A percentile compares a stretch with the other conserved stretches of the same genome.
Evolutionary conservation across 768 basidiomycete genomes (phyloP).

Genomic region (Trametes meyenii): DNA sequence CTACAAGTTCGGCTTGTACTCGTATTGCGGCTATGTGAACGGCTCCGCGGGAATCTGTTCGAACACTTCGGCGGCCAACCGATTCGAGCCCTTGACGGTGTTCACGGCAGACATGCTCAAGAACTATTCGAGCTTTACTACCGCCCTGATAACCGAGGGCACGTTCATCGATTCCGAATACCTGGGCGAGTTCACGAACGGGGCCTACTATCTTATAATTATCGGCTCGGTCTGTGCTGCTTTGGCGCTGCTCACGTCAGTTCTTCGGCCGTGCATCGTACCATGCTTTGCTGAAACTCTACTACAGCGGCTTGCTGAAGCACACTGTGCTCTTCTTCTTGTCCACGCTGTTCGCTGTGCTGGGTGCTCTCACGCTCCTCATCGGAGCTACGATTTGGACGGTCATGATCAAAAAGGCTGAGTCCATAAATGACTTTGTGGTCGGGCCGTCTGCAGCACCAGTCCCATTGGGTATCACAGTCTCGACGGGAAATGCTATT

Average conservation of each 20-base stretch:
- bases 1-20: conserved; percentile 83
- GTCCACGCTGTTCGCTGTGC: conserved; percentile 63
- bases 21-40: conserved; percentile 74
- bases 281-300: conserved; percentile 9
- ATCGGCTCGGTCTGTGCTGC: conserved; percentile 70
- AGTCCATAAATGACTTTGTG: conserved; percentile 57
- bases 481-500: conserved; percentile 63
- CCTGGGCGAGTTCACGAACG: conserved; percentile 63
- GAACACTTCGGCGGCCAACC: conserved; percentile 57
- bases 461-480: conserved; percentile 60
- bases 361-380: conserved; percentile 64
- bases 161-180: conserved; percentile 65
- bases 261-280: conserved; percentile 15
- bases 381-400: conserved; percentile 81
- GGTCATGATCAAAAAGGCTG: conserved; percentile 63
- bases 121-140: conserved; percentile 62
- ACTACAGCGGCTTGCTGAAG: conserved; percentile 63
- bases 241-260: conserved; percentile 69
- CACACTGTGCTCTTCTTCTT: conserved; percentile 66
- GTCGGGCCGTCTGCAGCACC: conserved; percentile 40
- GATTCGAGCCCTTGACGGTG: conserved; percentile 65
- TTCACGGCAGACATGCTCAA: conserved; percentile 67
- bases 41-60: conserved; percentile 63
- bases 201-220: conserved; percentile 76
- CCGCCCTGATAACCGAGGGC: conserved; percentile 50